Evolutionary conservation across 2,329 filamentous ascomycete species (phyloP).

Genomic region (Hansfordia pulvinata): DNA sequence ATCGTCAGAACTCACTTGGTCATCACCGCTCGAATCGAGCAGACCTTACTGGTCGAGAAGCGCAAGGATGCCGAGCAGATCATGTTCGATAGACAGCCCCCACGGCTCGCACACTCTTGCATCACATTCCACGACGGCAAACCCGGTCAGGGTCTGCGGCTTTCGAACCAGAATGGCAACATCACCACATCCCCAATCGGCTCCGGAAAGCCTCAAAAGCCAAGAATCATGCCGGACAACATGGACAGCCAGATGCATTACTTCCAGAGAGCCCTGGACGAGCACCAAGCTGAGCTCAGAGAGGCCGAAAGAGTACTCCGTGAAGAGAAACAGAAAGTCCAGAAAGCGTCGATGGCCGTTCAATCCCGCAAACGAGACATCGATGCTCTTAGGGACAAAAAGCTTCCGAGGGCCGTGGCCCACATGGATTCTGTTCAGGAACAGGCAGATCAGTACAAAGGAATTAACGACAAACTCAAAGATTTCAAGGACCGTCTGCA

Average conservation of each 20-base stretch:
- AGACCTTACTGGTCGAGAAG: conserved; percentile 63
- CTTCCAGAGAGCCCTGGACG: conserved; percentile 33
- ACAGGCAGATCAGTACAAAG: too few species aligned
- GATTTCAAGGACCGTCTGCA: conserved; percentile 42
- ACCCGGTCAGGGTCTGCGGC: conserved; percentile 44
- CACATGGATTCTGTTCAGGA: conserved; percentile 36
- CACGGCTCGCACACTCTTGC: conserved; percentile 59
- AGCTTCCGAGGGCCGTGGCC: conserved; percentile 46
- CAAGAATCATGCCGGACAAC: conserved; percentile 69
- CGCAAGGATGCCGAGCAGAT: conserved; percentile 52
- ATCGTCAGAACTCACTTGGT: conserved; percentile 70
- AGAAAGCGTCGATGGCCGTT: too few species aligned
- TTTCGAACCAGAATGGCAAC: conserved; percentile 29
- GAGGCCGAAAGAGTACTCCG: conserved; percentile 38
- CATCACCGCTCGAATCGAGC: conserved; percentile 72
- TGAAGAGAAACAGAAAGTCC: too few species aligned
- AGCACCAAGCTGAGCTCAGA: conserved; percentile 39
- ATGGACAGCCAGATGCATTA: conserved; percentile 49
- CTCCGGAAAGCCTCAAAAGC: conserved; percentile 32
- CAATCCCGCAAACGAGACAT: too few species aligned
- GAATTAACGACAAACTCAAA: conserved; percentile 54
- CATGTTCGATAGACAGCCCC: conserved; percentile 50
- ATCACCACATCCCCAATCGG: conserved; percentile 20
- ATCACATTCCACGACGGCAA: conserved; percentile 53
- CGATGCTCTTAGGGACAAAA: too few species aligned